These are phyloP conservation scores for Scheffersomyces stambukii DNA, from an alignment of 1,139 yeast species.

Conservation along the genomic window DNA sequence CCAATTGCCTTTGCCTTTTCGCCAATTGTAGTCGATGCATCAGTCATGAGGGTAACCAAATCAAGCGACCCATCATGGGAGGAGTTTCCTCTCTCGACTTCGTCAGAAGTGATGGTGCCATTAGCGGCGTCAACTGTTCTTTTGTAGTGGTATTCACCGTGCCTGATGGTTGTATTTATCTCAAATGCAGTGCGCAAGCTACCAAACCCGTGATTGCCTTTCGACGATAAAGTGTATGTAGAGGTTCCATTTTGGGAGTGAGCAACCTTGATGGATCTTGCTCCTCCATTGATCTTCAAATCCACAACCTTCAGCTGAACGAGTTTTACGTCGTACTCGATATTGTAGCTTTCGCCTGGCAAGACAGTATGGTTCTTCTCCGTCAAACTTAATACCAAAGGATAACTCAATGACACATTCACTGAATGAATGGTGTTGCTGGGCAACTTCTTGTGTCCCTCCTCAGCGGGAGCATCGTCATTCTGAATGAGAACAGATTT, in stretches of 20 bases:
- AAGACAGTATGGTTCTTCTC: conserved; percentile 7
- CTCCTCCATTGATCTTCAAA: conserved; percentile 17
- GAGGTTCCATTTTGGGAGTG: conserved; percentile 46
- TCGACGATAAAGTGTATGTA: conserved; percentile 35
- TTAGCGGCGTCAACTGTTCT: conserved; percentile 42
- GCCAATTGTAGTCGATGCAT: no score
- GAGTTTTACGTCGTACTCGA: conserved; percentile 17
- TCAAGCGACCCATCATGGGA: no score
- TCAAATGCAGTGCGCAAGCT: conserved; percentile 34
- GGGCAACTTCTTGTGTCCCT: conserved; percentile 2
- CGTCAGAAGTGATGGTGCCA: conserved; percentile 29
- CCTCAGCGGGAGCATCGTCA: conserved; percentile 8
- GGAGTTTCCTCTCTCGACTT: conserved; percentile 3
- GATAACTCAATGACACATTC: conserved; percentile 17
- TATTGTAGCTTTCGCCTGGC: conserved; percentile 12
- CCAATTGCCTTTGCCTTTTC: no score
- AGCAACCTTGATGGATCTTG: conserved; percentile 15
- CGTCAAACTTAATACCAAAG: conserved; percentile 16
- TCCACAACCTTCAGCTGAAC: conserved; percentile 14
- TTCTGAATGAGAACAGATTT: conserved; percentile 16
- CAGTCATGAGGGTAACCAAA: no score
- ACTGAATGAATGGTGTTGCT: conserved; percentile 14
- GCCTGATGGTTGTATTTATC: conserved; percentile 17
- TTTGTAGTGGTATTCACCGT: conserved; percentile 27
- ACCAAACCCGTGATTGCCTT: conserved; percentile 53